A percentile compares a stretch with the other conserved stretches of the same genome.
These are phyloP conservation scores for Colletotrichum euphorbiae DNA, from an alignment of 2,329 filamentous ascomycete genomes.

Conservation along the genomic window DNA sequence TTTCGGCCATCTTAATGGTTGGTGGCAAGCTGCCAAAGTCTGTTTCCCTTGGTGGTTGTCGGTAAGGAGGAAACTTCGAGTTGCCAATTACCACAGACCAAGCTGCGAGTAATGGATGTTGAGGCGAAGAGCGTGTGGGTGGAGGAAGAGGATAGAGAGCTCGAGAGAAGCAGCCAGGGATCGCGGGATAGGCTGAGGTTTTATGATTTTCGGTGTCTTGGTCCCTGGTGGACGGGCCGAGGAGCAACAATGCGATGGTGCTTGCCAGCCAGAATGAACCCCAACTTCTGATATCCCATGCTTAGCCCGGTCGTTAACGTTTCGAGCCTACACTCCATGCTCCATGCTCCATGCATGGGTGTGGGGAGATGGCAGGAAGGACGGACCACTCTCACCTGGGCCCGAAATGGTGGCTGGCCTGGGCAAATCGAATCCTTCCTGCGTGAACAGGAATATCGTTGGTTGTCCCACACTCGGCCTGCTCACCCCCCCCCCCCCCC, in stretches of 20 bases:
- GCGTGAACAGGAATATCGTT: conserved; percentile 31
- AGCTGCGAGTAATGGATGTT: conserved; percentile 12
- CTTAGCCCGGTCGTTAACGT: conserved; percentile 12
- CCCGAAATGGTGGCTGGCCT: conserved; percentile 36
- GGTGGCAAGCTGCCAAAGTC: conserved; percentile 19
- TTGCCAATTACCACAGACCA: conserved; percentile 33
- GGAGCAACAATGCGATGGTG: conserved; percentile 24
- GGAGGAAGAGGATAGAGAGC: conserved; percentile 37
- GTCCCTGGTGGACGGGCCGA: conserved; percentile 21
- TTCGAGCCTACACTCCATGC: conserved; percentile 3
- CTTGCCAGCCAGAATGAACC: conserved; percentile 15
- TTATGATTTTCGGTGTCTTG: conserved; percentile 39
- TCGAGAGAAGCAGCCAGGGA: conserved; percentile 33
- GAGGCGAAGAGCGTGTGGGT: conserved; percentile 15
- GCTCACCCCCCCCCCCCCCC: conserved; percentile 15
- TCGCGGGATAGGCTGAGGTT: conserved; percentile 36
- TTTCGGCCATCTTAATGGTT: conserved; percentile 32
- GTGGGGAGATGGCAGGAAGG: conserved; percentile 23
- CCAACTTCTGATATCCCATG: conserved; percentile 27
- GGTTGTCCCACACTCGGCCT: conserved; percentile 28
- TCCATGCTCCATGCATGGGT: conserved; percentile 24
- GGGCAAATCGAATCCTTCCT: conserved; percentile 24
- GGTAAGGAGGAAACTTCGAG: neutral
- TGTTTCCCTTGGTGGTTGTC: conserved; percentile 1
- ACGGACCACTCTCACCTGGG: conserved; percentile 30